Conservation (phyloP, 2,329 filamentous ascomycete species). For the Sporothrix pallida region DNA sequence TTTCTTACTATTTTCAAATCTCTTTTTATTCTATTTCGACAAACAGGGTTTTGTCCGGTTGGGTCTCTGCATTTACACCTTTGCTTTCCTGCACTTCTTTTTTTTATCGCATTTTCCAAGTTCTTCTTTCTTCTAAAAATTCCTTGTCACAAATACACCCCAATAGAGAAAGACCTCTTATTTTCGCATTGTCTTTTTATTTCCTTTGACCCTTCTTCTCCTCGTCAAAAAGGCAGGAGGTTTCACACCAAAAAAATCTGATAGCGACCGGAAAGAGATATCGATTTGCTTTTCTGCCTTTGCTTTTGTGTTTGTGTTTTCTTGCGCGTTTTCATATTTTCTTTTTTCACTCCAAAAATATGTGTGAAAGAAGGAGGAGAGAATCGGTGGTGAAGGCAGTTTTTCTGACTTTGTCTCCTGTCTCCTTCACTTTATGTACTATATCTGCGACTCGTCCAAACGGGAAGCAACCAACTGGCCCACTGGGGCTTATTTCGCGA, state of each 20-base stretch:
- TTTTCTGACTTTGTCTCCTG: not conserved
- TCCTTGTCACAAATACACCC: conserved; percentile 16
- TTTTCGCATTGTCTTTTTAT: conserved; percentile 19
- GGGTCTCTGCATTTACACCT: conserved; percentile 18
- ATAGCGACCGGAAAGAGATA: conserved; percentile 21
- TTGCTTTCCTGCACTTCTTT: not conserved
- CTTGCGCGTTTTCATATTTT: not conserved
- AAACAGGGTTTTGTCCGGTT: conserved; percentile 31
- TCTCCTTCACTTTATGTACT: conserved; percentile 3
- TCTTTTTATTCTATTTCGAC: conserved; percentile 14
- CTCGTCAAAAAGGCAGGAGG: not conserved
- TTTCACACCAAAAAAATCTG: conserved; percentile 2
- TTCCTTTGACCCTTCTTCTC: not conserved
- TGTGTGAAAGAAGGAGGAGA: not conserved
- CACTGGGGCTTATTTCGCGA: not conserved
- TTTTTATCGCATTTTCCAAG: not conserved
- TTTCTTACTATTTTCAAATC: conserved; percentile 19
- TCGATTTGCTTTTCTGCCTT: conserved; percentile 25
- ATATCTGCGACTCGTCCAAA: conserved; percentile 10
- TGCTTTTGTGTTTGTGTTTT: not conserved
- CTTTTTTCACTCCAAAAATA: conserved; percentile 4
- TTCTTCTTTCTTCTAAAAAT: not conserved
- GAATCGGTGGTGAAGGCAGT: not conserved
- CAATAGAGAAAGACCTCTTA: conserved; percentile 27
- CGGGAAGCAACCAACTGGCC: not conserved